phyloP scores from a whole-genome alignment of 1,284 basidiomycete genomes.

The Gymnopus androsaceus region DNA sequence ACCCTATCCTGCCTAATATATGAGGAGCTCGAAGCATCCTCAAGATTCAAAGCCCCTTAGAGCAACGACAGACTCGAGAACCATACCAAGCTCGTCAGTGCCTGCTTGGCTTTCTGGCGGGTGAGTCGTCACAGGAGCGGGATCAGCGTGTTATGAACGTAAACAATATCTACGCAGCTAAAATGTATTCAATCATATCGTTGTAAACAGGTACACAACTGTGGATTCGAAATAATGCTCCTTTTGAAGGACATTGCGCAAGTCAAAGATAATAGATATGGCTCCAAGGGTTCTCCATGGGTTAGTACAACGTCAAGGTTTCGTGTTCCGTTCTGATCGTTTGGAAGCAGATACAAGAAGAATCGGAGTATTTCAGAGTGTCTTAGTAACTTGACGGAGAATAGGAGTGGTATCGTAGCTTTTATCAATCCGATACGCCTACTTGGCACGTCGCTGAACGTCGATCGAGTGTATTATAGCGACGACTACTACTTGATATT shows the following conservation, averaged over 20 bases:
- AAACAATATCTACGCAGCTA: too few species aligned
- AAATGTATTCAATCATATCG: background rate
- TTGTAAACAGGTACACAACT: constrained; percentile 60
- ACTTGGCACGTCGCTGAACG: too few species aligned
- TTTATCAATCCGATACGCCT: too few species aligned
- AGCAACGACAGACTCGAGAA: too few species aligned
- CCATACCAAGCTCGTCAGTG: too few species aligned
- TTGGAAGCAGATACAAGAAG: background rate
- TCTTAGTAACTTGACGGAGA: background rate
- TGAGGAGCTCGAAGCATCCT: too few species aligned
- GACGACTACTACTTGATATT: too few species aligned
- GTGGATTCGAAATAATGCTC: constrained; percentile 74
- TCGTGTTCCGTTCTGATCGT: background rate
- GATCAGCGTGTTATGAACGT: constrained; percentile 70
- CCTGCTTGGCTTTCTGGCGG: too few species aligned
- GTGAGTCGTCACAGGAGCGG: too few species aligned
- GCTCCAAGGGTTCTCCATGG: constrained; percentile 64
- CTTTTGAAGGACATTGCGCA: constrained; percentile 56
- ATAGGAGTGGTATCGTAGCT: background rate
- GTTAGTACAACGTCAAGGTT: constrained; percentile 34
- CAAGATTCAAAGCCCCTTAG: too few species aligned
- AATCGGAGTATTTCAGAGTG: constrained; percentile 3
- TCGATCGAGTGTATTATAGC: too few species aligned
- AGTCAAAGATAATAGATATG: constrained; percentile 55
- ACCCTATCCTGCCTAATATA: too few species aligned